Base-by-base conservation (phyloP, 306 rosid species). In the Vigna radiata region DNA sequence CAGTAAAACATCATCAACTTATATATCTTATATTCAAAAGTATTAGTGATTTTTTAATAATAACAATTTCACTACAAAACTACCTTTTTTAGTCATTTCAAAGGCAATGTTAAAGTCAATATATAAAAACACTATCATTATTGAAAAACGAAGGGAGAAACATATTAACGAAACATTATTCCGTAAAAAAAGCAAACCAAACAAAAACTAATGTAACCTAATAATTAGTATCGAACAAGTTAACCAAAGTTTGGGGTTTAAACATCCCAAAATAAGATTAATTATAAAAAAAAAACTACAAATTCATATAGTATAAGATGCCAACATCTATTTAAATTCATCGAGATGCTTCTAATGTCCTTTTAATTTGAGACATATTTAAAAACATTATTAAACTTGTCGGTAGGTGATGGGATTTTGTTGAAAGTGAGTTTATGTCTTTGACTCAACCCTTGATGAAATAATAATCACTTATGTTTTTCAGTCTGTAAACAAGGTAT, bases 391-490 rank as follows among this genome's bases (percentile, higher is more conserved):
- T 91, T 82, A 91, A 87, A 87, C 89, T 90, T 82, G 97, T 94
- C 72, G 93, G 87, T 78, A 88, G 87, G 80, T 83, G 95, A 37
- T 91, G 92, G 96, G 92, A 89, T 85, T 91, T 94, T n/a, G 96
- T 90, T 82, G 89, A 88, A 83, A 94, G 97, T 82, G 93, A 94
- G 94, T 66, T 88, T 18, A 76, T 77, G 79, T 25, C 33, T 25
- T 14, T 48, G 62, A 19, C 27, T 68, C 68, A 41, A 59, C 49
- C 61, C 49, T 13, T n/a, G n/a, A n/a, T n/a, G n/a, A n/a, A n/a
- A n/a, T n/a, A n/a, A n/a, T n/a, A 5, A 12, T 1, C 5, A 13
- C 17, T 47, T 47, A 47, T 47, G n/a, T 13, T 12, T 31, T 3
- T 36, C 39, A 36, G 39, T 36, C 8, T 36, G 11, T 2, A 47